Evolutionary conservation across 2,329 filamentous ascomycete species (phyloP), one percentile per base, ranked within the genome.

Genomic region (Lithohypha guttulata): DNA sequence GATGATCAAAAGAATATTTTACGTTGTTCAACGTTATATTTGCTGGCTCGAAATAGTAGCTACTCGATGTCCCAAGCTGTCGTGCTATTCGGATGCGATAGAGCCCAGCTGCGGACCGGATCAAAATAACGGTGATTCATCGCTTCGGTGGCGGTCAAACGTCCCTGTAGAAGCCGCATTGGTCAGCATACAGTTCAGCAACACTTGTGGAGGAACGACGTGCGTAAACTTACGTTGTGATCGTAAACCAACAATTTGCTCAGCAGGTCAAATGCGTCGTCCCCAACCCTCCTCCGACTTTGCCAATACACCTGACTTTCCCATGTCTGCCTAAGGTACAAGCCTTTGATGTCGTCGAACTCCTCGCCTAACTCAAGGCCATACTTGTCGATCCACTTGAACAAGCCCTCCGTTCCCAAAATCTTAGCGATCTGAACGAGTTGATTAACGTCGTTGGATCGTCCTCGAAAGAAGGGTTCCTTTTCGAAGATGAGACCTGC

Each of bases 401-500:
- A 25, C 23, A 25, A 25, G 23, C n/a, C 23, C n/a, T 25, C 23
- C 7, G 23, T 25, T 25, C 23, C 23, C n/a, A 25, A n/a, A 7
- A 25, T n/a, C n/a, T 25, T n/a, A 8, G 23, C 23, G n/a, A 25
- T 25, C 23, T 25, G 7, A n/a, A 25, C n/a, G 7, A 25, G 7
- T 25, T 25, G 23, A 25, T 25, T 25, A n/a, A 25, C 23, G 23
- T 25, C n/a, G 23, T 25, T 25, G 23, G 7, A 25, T 8, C 23
- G 23, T n/a, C 23, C 23, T 8, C n/a, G n/a, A n/a, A 25, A 39
- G 62, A 96, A 96, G 2, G 89, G 89, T 4, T 89, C 89, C 66
- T 96, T 96, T 11, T 89, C 89, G 53, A 89, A 96, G n/a, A 96
- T 79, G 1, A 96, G 68, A 1, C 89, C 96, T 66, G 96, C 96